A percentile compares a stretch with the other conserved stretches of the same genome.
These are phyloP conservation scores for Epichloe uncinata DNA, from an alignment of 2,329 filamentous ascomycete species.

Conservation along the genomic window DNA sequence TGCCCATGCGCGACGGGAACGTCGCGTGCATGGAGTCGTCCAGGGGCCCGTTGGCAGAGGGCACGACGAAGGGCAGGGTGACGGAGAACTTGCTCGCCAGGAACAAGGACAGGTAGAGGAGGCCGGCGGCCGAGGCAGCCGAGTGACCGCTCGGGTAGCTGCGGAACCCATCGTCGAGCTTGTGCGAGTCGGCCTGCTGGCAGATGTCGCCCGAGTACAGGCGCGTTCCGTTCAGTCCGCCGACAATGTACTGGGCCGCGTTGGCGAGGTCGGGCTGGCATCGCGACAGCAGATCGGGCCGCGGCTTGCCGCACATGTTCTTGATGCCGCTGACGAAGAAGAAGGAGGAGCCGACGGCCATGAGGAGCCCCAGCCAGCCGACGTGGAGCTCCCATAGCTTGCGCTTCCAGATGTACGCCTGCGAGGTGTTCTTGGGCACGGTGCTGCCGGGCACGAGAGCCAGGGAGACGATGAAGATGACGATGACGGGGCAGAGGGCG, in stretches of 20 bases:
- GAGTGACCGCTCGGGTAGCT: constrained; percentile 49
- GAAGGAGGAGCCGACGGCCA: constrained; percentile 59
- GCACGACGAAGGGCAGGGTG: constrained; percentile 54
- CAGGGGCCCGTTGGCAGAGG: constrained; percentile 25
- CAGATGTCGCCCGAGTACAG: constrained; percentile 72
- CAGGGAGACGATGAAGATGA: constrained; percentile 57
- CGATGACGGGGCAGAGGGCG: constrained; percentile 48
- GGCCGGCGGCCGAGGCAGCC: constrained; percentile 62
- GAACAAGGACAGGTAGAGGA: constrained; percentile 79
- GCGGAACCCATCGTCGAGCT: constrained; percentile 69
- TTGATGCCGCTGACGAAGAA: constrained; percentile 81
- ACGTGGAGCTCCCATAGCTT: constrained; percentile 88
- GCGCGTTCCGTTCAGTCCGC: constrained; percentile 49
- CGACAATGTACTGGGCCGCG: constrained; percentile 46
- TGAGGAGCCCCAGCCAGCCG: constrained; percentile 68
- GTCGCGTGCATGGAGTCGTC: constrained; percentile 46
- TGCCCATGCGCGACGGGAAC: constrained; percentile 54
- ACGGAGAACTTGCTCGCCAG: constrained; percentile 72
- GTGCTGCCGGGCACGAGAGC: constrained; percentile 60
- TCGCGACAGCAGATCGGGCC: constrained; percentile 70
- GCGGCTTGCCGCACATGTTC: constrained; percentile 54
- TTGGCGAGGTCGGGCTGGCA: constrained; percentile 64
- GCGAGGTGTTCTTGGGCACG: constrained; percentile 48
- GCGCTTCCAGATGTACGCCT: constrained; percentile 55
- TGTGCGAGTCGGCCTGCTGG: constrained; percentile 43